phyloP scores from a whole-genome alignment of 2,329 filamentous ascomycete genomes.

The Mycosphaerelloides madeirae region DNA sequence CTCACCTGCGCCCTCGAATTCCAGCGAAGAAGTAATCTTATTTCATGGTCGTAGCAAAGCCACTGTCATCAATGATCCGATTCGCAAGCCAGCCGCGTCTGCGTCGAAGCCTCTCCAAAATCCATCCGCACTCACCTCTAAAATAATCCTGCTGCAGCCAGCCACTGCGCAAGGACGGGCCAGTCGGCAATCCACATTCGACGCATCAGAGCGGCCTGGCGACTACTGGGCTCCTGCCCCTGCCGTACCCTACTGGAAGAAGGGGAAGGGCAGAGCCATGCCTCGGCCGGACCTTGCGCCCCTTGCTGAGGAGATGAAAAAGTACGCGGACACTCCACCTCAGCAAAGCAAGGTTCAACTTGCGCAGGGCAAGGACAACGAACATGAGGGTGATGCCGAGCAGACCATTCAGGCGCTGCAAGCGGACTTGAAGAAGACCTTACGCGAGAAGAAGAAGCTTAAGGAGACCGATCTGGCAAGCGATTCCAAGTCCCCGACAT shows the following conservation, averaged over 20 bases:
- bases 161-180: conserved; percentile 19
- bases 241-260: conserved; percentile 25
- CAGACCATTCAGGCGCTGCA: conserved; percentile 21
- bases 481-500: conserved; percentile 11
- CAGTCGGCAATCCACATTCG: conserved; percentile 14
- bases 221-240: conserved; percentile 26
- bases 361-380: conserved; percentile 5
- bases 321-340: conserved; percentile 12
- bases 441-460: conserved; percentile 24
- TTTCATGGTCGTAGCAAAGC: conserved; percentile 53
- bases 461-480: conserved; percentile 9
- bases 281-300: conserved; percentile 22
- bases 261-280: conserved; percentile 13
- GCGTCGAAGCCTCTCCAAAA: conserved; percentile 45
- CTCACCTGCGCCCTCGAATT: conserved; percentile 48
- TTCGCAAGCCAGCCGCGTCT: conserved; percentile 3
- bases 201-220: conserved; percentile 6
- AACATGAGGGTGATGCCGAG: conserved; percentile 11
- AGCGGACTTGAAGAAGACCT: conserved; percentile 22
- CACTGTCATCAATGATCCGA: conserved; percentile 26
- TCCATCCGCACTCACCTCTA: not conserved
- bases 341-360: conserved; percentile 19
- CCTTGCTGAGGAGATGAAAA: conserved; percentile 9
- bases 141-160: not conserved
- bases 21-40: conserved; percentile 69